These are phyloP conservation scores for Exophiala sideris DNA, from an alignment of 2,329 filamentous ascomycete species.

Conservation along the genomic window DNA sequence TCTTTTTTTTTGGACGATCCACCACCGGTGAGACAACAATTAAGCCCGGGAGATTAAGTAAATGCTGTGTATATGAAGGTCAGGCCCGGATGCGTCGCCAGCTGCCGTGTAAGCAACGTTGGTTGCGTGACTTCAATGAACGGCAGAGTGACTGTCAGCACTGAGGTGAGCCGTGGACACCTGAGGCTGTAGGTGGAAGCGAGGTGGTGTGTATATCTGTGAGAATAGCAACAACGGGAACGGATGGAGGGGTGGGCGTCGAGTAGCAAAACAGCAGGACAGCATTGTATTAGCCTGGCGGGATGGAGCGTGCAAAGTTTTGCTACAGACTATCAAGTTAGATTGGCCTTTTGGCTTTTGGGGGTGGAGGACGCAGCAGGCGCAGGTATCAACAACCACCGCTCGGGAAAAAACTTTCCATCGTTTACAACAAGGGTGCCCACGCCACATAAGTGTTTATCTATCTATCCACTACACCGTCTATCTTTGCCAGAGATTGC, in stretches of 20 bases:
- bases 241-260: not conserved
- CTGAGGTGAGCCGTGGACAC: slow-evolving; percentile 17
- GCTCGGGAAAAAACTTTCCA: no score
- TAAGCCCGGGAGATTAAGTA: slow-evolving; percentile 19
- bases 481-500: no score
- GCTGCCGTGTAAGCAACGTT: slow-evolving; percentile 18
- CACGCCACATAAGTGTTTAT: no score
- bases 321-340: slow-evolving; percentile 18
- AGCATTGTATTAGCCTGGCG: not conserved
- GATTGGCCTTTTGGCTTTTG: slow-evolving; percentile 15
- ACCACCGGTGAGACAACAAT: slow-evolving; percentile 15
- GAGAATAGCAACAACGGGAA: slow-evolving; percentile 8
- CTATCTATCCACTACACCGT: no score
- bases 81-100: slow-evolving; percentile 3
- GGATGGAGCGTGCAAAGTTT: slow-evolving; percentile 22
- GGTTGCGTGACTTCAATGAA: slow-evolving; percentile 15
- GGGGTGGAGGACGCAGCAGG: not conserved
- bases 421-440: no score
- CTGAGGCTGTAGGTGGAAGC: slow-evolving; percentile 5
- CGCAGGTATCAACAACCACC: not conserved
- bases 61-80: slow-evolving; percentile 13
- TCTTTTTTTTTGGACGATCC: slow-evolving; percentile 11
- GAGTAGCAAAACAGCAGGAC: not conserved
- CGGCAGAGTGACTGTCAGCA: slow-evolving; percentile 17
- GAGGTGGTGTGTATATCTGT: slow-evolving; percentile 11